Base-by-base conservation (phyloP, 2,329 filamentous ascomycete species). In the Pestalotiopsis sp. region DNA sequence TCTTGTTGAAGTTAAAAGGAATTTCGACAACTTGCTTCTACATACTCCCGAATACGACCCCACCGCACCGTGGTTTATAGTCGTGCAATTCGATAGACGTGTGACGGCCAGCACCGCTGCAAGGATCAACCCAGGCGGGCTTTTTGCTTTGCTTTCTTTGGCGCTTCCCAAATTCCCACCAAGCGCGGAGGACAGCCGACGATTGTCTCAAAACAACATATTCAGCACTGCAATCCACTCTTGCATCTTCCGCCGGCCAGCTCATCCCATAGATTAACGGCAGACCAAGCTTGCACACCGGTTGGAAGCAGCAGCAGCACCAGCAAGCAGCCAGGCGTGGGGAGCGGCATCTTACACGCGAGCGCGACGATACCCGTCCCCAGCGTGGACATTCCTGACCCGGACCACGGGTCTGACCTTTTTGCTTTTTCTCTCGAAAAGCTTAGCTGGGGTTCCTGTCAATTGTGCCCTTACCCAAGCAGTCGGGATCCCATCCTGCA, bases 371-470 rank as follows among this genome's bases (percentile, higher is more conserved):
- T 49, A 65, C n/a, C 45, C 25, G 63, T n/a, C 41, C 31, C 17
- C 20, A 36, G 31, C 7, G 31, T 36, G 12, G n/a, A 62, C 5
- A 40, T 45, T 65, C 36, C n/a, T 65, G 36, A n/a, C 40, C 62
- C 23, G 14, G 13, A n/a, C 20, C 36, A 25, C 31, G 13, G 49
- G 20, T 40, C n/a, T 14, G 20, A 11, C n/a, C 13, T 58, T 12
- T 45, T 66, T 66, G 64, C 64, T 66, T 66, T 66, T 66, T 58
- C 64, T 23, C 13, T 40, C 14, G 62, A 66, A 25, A 52, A 38
- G 60, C 60, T 63, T 63, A 27, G 45, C 52, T 58, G 13, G 40
- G 45, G 45, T 13, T 38, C 45, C 23, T 56, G 23, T 49, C 62
- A 65, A 11, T 25, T 12, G 31, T 56, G 23, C 41, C 40, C 41